Conservation (phyloP, 495 filamentous ascomycete genomes). For the Aspergillus egyptiacus region DNA sequence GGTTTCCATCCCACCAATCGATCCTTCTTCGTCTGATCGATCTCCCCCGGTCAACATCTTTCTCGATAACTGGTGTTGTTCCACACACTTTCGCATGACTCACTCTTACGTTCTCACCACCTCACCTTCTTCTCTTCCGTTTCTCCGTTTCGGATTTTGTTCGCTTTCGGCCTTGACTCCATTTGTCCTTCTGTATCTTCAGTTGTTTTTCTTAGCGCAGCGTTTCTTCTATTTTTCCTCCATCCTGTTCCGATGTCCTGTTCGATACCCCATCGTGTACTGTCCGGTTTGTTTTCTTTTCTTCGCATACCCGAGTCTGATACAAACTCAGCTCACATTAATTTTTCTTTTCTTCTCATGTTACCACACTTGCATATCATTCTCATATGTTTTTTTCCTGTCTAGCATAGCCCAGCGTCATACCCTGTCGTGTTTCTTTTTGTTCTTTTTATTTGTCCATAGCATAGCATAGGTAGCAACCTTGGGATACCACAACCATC, state of each 20-base stretch:
- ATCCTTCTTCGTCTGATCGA: not conserved
- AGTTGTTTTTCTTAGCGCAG: slow-evolving; percentile 6
- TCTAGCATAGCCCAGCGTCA: slow-evolving; percentile 7
- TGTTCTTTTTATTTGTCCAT: not conserved
- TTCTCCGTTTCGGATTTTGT: not conserved
- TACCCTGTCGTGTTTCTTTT: not conserved
- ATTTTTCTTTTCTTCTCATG: not conserved
- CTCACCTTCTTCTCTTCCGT: not conserved
- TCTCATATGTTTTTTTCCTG: not conserved
- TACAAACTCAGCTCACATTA: slow-evolving; percentile 10
- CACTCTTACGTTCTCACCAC: not conserved
- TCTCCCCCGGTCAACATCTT: not conserved
- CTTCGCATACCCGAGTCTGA: slow-evolving; percentile 21
- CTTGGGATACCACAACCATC: not conserved
- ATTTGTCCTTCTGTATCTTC: not conserved
- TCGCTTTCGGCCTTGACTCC: not conserved
- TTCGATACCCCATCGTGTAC: slow-evolving; percentile 26
- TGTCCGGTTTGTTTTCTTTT: slow-evolving; percentile 7
- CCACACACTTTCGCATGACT: not conserved
- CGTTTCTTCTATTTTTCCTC: no score
- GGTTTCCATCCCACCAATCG: not conserved
- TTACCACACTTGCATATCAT: not conserved
- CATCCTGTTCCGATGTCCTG: not conserved
- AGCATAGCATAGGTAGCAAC: not conserved
- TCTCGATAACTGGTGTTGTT: not conserved